These are phyloP conservation scores for Solanum chiquidenum DNA, from an alignment of 257 asterid species.

Conservation along the genomic window DNA sequence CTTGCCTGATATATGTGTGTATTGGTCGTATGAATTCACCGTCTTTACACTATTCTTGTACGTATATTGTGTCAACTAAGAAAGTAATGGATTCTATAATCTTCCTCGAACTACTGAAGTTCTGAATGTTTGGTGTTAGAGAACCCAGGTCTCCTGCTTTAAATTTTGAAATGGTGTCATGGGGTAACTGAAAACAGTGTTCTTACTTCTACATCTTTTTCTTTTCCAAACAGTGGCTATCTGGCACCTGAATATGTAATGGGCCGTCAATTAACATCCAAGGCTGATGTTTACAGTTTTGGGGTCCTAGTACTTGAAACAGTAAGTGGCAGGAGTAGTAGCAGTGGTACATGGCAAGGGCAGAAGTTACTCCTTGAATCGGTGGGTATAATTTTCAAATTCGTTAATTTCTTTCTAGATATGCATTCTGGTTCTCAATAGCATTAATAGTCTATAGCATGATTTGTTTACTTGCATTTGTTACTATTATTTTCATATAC, in stretches of 20 bases:
- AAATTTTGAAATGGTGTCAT: not conserved
- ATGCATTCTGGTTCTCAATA: not conserved
- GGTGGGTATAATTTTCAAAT: slow-evolving; percentile 37
- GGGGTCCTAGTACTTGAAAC: slow-evolving; percentile 78
- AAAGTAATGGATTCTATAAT: not conserved
- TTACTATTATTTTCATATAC: not conserved
- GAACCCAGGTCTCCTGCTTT: not conserved
- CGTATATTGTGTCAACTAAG: not conserved
- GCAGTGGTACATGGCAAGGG: slow-evolving; percentile 44
- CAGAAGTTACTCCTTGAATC: slow-evolving; percentile 60
- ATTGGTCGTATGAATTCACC: not conserved
- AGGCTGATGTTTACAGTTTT: slow-evolving; percentile 88
- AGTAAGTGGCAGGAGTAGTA: slow-evolving; percentile 65
- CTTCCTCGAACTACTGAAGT: not conserved
- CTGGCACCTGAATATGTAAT: slow-evolving; percentile 96
- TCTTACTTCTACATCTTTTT: not conserved
- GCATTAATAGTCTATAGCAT: not conserved
- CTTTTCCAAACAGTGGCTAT: slow-evolving; percentile 65
- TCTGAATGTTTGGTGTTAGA: not conserved
- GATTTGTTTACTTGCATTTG: not conserved
- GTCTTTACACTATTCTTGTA: not conserved
- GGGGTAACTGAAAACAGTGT: not conserved
- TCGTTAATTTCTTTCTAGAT: not conserved
- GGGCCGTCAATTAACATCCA: slow-evolving; percentile 85
- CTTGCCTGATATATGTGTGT: not conserved